Percentiles rank a stretch among this genome's conserved stretches.
Conservation (phyloP, 495 filamentous ascomycete genomes). For the Penicillium canariense region DNA sequence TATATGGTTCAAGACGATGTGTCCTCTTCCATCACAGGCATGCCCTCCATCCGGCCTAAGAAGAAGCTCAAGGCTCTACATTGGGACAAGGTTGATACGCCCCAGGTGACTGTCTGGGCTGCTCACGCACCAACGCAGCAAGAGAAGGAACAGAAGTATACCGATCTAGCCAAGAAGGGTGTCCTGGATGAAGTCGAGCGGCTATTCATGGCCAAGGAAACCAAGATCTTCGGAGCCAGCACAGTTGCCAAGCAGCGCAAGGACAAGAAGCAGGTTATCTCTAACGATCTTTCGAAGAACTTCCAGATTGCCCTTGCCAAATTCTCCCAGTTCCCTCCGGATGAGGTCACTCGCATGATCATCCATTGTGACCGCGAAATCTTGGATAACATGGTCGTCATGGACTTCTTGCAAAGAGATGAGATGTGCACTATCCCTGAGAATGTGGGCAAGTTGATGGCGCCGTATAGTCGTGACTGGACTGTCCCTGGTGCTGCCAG, state of each 20-base stretch:
- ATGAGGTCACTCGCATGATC: conserved; percentile 86
- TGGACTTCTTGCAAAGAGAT: conserved; percentile 93
- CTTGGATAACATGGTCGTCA: conserved; percentile 88
- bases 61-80: conserved; percentile 99
- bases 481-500: conserved; percentile 81
- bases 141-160: conserved; percentile 91
- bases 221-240: conserved; percentile 75
- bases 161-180: conserved; percentile 86
- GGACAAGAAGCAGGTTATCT: conserved; percentile 97
- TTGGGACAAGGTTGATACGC: conserved; percentile 97
- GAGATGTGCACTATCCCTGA: conserved; percentile 90
- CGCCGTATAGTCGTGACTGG: conserved; percentile 95
- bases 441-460: conserved; percentile 85
- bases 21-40: conserved; percentile 45
- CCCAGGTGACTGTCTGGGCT: conserved; percentile 95
- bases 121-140: conserved; percentile 73
- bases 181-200: conserved; percentile 97
- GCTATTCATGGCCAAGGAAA: conserved; percentile 95
- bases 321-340: conserved; percentile 73
- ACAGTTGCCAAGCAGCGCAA: conserved; percentile 64
- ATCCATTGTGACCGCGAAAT: conserved; percentile 93
- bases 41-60: conserved; percentile 84
- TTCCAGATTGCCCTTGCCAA: conserved; percentile 94
- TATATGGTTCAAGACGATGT: conserved; percentile 46
- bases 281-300: conserved; percentile 82